These are phyloP conservation scores for Sphagnum fallax DNA, from an alignment of 228 moss, liverwort and hornwort species.

Conservation along the genomic window DNA sequence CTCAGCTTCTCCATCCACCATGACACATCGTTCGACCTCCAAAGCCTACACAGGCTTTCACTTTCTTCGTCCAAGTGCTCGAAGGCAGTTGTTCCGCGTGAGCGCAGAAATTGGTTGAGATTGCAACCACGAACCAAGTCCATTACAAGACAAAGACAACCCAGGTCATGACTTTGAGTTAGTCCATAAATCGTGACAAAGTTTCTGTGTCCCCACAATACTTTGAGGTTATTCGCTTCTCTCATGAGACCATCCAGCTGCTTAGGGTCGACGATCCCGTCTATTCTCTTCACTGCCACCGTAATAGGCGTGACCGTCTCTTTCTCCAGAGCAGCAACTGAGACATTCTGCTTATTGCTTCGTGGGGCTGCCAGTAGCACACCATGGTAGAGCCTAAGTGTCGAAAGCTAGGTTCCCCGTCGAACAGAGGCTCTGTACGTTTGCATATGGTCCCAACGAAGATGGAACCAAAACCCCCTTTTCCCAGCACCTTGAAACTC, in stretches of 20 bases:
- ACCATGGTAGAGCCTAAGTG: not conserved
- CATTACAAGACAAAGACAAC: constrained; percentile 4
- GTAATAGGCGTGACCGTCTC: not conserved
- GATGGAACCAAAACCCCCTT: not conserved
- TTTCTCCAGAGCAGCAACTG: not conserved
- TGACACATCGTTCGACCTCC: constrained; percentile 1
- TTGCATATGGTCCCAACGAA: not conserved
- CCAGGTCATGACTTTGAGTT: not conserved
- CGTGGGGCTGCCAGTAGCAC: not conserved
- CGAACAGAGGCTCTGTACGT: not conserved
- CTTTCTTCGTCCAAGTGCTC: not conserved
- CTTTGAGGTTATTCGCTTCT: not conserved
- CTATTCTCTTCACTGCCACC: not conserved
- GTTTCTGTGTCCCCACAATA: constrained; percentile 5
- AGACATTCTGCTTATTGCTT: not conserved
- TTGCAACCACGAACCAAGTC: constrained; percentile 1
- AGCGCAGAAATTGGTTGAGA: constrained; percentile 1
- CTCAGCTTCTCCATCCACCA: constrained; percentile 5
- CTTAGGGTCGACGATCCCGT: not conserved
- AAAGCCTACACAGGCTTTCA: not conserved
- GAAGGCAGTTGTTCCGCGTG: not conserved
- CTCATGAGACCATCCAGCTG: not conserved
- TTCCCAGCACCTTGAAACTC: not conserved
- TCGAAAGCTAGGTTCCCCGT: not conserved
- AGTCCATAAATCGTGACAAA: constrained; percentile 3